These are phyloP conservation scores for Apiospora koreana DNA, from an alignment of 2,329 filamentous ascomycete genomes.

Conservation along the genomic window DNA sequence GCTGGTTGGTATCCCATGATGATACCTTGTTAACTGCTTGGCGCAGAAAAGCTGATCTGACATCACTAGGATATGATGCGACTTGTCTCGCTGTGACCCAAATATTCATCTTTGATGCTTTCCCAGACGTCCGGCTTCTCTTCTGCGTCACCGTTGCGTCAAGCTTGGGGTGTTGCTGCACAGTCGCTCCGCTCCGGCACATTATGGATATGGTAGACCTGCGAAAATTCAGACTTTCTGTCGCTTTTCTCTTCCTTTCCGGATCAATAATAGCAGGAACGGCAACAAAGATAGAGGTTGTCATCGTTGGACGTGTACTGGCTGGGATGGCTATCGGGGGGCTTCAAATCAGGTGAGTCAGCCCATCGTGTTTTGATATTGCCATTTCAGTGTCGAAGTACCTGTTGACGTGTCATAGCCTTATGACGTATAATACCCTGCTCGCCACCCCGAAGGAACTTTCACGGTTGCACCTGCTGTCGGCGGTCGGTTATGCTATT, in stretches of 20 bases:
- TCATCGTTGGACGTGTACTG: background rate
- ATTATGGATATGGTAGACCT: constrained; percentile 5
- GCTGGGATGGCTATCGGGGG: background rate
- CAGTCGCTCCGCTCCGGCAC: background rate
- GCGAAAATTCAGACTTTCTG: background rate
- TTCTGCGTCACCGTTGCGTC: background rate
- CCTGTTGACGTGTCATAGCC: background rate
- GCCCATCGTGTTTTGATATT: background rate
- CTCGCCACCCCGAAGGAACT: background rate
- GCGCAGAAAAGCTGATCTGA: background rate
- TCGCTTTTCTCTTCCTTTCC: background rate
- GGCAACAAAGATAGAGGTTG: background rate
- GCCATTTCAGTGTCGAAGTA: background rate
- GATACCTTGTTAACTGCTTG: background rate
- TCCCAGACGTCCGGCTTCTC: background rate
- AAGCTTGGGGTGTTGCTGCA: background rate
- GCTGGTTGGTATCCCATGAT: background rate
- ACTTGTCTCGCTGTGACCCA: background rate
- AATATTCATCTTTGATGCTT: background rate
- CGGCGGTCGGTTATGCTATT: background rate
- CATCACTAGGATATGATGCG: background rate
- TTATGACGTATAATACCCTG: background rate
- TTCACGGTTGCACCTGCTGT: background rate
- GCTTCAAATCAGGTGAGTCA: background rate
- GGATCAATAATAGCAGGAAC: background rate